Evolutionary conservation across 2,329 filamentous ascomycete genomes (phyloP).

Genomic region (Pyrenochaeta sp.): DNA sequence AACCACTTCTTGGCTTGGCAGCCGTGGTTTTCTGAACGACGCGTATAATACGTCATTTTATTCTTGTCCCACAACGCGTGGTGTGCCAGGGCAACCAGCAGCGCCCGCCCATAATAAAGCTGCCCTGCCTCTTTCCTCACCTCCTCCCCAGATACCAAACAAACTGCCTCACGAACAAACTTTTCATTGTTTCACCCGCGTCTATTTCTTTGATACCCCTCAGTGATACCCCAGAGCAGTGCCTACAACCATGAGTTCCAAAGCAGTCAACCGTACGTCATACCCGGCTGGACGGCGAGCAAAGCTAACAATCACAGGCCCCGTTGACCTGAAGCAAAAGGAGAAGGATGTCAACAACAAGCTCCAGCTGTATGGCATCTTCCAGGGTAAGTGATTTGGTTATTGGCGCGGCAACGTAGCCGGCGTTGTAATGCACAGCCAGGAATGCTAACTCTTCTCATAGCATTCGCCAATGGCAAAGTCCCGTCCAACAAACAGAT

Average conservation of each 20-base stretch:
- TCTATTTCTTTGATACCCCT: constrained; percentile 40
- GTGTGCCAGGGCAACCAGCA: constrained; percentile 20
- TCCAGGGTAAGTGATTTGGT: constrained; percentile 60
- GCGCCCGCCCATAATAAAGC: constrained; percentile 28
- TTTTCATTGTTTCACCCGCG: constrained; percentile 28
- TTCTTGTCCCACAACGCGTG: not conserved
- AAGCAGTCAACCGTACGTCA: constrained; percentile 37
- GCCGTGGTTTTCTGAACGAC: constrained; percentile 6
- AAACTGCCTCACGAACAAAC: constrained; percentile 4
- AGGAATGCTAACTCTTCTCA: constrained; percentile 22
- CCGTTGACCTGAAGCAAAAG: constrained; percentile 76
- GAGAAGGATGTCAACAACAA: constrained; percentile 89
- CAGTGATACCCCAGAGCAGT: constrained; percentile 23
- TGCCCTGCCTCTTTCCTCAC: constrained; percentile 19
- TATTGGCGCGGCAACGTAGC: constrained; percentile 1
- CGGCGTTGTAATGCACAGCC: constrained; percentile 1
- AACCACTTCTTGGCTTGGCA: constrained; percentile 1
- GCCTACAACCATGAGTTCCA: constrained; percentile 30
- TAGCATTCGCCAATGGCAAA: constrained; percentile 87
- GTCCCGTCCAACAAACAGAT: constrained; percentile 96
- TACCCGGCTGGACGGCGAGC: constrained; percentile 1
- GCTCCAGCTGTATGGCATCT: constrained; percentile 93
- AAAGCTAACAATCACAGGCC: constrained; percentile 69
- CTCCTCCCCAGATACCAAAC: constrained; percentile 11
- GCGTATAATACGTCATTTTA: constrained; percentile 10